Percentiles rank a stretch among this genome's conserved stretches.
These are phyloP conservation scores for Leccinum pachyderme DNA, from an alignment of 1,284 basidiomycete species.

Conservation along the genomic window DNA sequence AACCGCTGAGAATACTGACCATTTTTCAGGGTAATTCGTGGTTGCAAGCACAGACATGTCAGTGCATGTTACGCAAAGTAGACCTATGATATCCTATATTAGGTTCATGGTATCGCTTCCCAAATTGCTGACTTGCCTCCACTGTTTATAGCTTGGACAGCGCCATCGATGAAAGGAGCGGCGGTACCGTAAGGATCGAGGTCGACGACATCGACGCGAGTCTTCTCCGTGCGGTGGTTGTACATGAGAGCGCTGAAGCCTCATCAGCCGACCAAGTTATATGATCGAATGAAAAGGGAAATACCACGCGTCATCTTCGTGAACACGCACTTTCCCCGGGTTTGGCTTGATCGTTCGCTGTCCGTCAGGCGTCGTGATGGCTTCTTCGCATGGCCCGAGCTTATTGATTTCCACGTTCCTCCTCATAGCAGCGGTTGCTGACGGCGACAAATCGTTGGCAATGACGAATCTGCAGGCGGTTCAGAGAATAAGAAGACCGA, in stretches of 20 bases:
- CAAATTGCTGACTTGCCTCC: conserved; percentile 55
- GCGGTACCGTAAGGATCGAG: conserved; percentile 98
- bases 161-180: conserved; percentile 95
- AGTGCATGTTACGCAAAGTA: conserved; percentile 96
- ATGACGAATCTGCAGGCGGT: conserved; percentile 63
- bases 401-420: conserved; percentile 90
- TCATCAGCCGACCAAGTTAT: neutral
- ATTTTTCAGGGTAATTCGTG: conserved; percentile 95
- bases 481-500: conserved; percentile 4
- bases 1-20: conserved; percentile 43
- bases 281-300: conserved; percentile 8
- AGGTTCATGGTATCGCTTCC: conserved; percentile 3
- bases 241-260: conserved; percentile 82
- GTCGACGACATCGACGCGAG: conserved; percentile 91
- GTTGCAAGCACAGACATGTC: conserved; percentile 94
- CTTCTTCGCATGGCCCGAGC: conserved; percentile 47
- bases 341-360: conserved; percentile 15
- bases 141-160: conserved; percentile 88
- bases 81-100: conserved; percentile 41
- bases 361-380: conserved; percentile 18
- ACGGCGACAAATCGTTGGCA: conserved; percentile 89
- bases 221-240: conserved; percentile 70
- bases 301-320: conserved; percentile 93
- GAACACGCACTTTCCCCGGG: conserved; percentile 70
- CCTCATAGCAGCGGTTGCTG: conserved; percentile 85